Percentiles rank a stretch among this genome's conserved stretches.
Conservation (phyloP, 23 red algal species). For the Chondrus crispus region DNA sequence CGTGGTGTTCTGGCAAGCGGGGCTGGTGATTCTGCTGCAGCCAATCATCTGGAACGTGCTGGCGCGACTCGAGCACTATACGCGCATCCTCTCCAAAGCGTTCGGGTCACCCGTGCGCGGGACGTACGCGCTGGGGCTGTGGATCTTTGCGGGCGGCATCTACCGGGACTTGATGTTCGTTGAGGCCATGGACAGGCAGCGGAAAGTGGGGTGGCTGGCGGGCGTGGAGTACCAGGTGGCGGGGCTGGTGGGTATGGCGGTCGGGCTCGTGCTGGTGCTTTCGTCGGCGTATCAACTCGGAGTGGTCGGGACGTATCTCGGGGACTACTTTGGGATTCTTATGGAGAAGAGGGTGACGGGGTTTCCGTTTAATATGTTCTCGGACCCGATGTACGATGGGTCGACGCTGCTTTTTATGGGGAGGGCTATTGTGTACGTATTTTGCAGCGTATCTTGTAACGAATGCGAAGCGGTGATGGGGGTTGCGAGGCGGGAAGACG, state of each 20-base stretch:
- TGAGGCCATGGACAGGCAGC: slow-evolving; percentile 56
- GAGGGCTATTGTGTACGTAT: slow-evolving; percentile 72
- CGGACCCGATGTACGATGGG: slow-evolving; percentile 97
- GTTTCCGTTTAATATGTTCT: slow-evolving; percentile 81
- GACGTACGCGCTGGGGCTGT: slow-evolving; percentile 73
- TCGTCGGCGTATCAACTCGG: slow-evolving; percentile 71
- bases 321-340: slow-evolving; percentile 97
- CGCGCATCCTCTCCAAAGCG: slow-evolving; percentile 53
- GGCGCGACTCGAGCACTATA: slow-evolving; percentile 79
- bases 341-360: slow-evolving; percentile 69
- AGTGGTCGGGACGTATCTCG: slow-evolving; percentile 87
- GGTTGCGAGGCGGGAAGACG: no score
- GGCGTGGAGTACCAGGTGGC: neutral
- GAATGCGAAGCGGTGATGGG: no score
- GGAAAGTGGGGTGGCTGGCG: neutral
- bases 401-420: slow-evolving; percentile 77
- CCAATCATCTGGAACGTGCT: slow-evolving; percentile 90
- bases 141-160: slow-evolving; percentile 79
- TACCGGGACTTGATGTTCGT: slow-evolving; percentile 86
- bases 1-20: slow-evolving; percentile 56
- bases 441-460: neutral
- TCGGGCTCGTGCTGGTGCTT: slow-evolving; percentile 66
- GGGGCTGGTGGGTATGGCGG: neutral
- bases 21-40: slow-evolving; percentile 59
- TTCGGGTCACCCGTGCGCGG: slow-evolving; percentile 52